These are phyloP conservation scores for Gossypium herbaceum DNA, from an alignment of 345 rosid genomes.

Conservation along the genomic window DNA sequence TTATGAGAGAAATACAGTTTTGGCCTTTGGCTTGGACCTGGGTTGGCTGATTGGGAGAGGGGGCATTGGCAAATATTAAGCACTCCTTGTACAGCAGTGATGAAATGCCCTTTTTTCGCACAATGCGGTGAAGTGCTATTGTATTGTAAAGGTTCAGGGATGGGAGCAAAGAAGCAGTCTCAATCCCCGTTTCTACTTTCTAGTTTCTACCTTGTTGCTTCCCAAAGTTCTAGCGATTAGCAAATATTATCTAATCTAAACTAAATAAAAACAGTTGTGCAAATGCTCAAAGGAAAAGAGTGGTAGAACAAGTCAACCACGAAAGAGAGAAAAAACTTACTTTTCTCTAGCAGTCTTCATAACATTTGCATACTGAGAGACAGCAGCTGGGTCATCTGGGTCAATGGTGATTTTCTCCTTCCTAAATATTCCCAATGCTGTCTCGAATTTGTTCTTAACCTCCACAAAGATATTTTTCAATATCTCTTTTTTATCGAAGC, in stretches of 20 bases:
- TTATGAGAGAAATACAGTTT: neutral
- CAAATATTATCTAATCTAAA: neutral
- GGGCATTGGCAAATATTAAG: neutral
- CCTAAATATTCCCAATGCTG: slow-evolving; percentile 71
- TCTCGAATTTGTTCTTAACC: slow-evolving; percentile 75
- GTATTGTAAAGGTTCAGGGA: neutral
- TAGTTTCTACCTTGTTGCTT: neutral
- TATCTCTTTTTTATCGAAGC: slow-evolving; percentile 52
- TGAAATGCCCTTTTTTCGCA: too few relatives aligned
- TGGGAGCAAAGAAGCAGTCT: neutral
- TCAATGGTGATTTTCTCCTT: slow-evolving; percentile 89
- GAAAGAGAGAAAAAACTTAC: slow-evolving; percentile 38
- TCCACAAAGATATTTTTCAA: slow-evolving; percentile 87
- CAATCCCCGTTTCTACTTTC: neutral
- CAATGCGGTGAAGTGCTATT: neutral
- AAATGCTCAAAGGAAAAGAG: neutral
- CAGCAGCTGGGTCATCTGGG: slow-evolving; percentile 91
- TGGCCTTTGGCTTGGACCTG: neutral
- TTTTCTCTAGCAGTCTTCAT: slow-evolving; percentile 90
- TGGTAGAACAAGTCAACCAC: neutral
- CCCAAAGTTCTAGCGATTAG: neutral
- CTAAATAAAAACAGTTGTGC: neutral
- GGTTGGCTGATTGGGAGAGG: neutral
- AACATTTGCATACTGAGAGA: slow-evolving; percentile 73
- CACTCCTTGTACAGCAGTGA: neutral